Base-by-base conservation (phyloP, 805 yeast genomes). In the Cyberlindnera meyerae region DNA sequence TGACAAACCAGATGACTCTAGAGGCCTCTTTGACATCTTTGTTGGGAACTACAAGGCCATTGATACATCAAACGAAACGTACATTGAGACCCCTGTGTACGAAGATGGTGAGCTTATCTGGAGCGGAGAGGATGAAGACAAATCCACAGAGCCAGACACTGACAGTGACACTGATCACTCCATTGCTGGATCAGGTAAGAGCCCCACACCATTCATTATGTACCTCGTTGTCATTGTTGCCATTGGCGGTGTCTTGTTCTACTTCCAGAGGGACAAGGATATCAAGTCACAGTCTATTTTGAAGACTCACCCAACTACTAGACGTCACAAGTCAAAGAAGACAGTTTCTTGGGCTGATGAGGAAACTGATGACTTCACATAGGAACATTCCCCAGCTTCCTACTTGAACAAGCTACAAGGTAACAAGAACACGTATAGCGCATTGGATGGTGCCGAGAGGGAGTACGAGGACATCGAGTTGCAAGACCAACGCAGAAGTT, bases 1-100 rank as follows among this genome's bases (percentile, higher is more conserved):
- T 47, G 97, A 89, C 56, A 62, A 75, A 35, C 83, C 93, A 2
- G 75, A 70, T 31, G 69, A 73, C 18, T 73, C 89, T 7, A 68
- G 88, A 46, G 86, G 87, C 13, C 60, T 89, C 42, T 62, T 88
- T 27, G 88, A 86, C 36, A 56, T 66, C n/a, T 44, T 53, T 36
- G 48, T 49, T 20, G 54, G 52, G 6, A 54, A 53, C 31, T 49
- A 37, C 34, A 40, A 44, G 18, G 12, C 50, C 6, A 31, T 49
- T 28, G 53, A 47, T 12, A 27, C 31, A 5, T 29, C 24, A 4
- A 38, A 48, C 11, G 34, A 39, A 4, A 37, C 50, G 3, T 44
- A 26, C 18, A 30, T 54, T 11, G 54, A 52, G 33, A 54, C 59
- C 1, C 59, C 59, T 14, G 31, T 50, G 6, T 53, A 54, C 33